Evolutionary conservation across 2,329 filamentous ascomycete genomes (phyloP), one percentile per base, ranked within the genome.

Genomic region (Botrytis hyacinthi): DNA sequence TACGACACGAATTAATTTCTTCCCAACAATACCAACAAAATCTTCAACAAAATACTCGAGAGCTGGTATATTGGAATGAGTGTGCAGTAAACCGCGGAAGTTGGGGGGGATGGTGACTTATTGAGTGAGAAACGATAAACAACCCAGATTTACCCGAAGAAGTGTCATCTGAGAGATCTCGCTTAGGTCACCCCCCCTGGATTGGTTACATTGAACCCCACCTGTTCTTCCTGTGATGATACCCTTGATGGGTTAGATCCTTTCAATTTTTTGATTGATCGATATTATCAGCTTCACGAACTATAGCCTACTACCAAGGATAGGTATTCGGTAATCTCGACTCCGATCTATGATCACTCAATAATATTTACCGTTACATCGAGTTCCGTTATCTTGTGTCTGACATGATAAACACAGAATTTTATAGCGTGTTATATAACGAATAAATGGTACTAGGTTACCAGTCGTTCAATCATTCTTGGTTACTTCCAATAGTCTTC

Each of bases 401-500:
- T 26, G 14, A 22, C 7, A 65, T 46, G 14, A 65, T 44, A 26
- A 1, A 32, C 3, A 29, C 5, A 9, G 26, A 35, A 14, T 8
- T 5, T 29, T 6, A 32, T 46, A 35, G 29, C 2, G n/a, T n/a
- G n/a, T n/a, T 6, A 14, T 2, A 4, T 12, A 37, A 18, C 2
- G 9, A 48, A 51, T 0, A 26, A 48, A 14, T 14, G 4, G 0
- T 12, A 37, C 12, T 8, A 32, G 4, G 8, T 14, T 6, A 40
- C 26, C 16, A 40, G 26, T 46, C 9, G 32, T 44, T 72, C 16
- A 42, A 26, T 16, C 6, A 5, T 59, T 46, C 51, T 40, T 68
- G 42, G 48, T 20, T 20, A 60, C 62, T 66, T 73, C 71, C 61
- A 73, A 69, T n/a, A 72, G 59, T 10, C 48, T 68, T 22, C 61